Conservation (phyloP, 164 flowering plant genomes). For the Vitis rotundifolia region DNA sequence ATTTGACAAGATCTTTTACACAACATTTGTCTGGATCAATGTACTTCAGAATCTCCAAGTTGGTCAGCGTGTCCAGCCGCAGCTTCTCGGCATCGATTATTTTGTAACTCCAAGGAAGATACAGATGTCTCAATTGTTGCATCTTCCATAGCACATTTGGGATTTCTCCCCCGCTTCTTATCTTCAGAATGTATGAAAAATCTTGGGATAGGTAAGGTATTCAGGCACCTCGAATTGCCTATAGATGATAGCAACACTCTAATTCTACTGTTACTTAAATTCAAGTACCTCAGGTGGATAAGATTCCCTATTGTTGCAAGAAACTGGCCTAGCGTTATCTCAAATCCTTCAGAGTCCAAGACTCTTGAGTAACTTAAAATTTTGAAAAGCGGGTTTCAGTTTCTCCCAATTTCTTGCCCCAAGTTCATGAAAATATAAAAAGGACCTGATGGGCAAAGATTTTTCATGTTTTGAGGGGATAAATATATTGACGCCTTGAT, state of each 20-base stretch:
- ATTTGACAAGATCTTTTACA: neutral
- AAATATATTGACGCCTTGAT: neutral
- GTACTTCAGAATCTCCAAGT: constrained; percentile 18
- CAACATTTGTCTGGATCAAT: neutral
- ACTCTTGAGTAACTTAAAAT: constrained; percentile 17
- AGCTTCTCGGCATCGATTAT: neutral
- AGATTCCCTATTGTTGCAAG: constrained; percentile 14
- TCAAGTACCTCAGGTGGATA: constrained; percentile 28
- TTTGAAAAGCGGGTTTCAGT: neutral
- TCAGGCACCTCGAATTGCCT: constrained; percentile 15
- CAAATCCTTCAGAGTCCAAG: constrained; percentile 3
- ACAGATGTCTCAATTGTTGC: constrained; percentile 17
- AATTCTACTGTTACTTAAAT: neutral
- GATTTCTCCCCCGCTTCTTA: neutral
- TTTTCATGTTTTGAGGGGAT: no score
- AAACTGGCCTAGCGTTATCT: neutral
- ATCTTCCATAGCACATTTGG: constrained; percentile 24
- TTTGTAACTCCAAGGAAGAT: neutral
- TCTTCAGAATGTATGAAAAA: neutral
- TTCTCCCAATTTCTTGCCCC: no score
- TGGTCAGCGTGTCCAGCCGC: constrained; percentile 13
- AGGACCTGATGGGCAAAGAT: no score
- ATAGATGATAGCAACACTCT: constrained; percentile 17
- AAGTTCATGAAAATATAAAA: no score
- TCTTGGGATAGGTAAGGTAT: constrained; percentile 10